Percentiles rank a stretch among this genome's conserved stretches.
Conservation (phyloP, 345 rosid species). For the Dipteronia sinensis region DNA sequence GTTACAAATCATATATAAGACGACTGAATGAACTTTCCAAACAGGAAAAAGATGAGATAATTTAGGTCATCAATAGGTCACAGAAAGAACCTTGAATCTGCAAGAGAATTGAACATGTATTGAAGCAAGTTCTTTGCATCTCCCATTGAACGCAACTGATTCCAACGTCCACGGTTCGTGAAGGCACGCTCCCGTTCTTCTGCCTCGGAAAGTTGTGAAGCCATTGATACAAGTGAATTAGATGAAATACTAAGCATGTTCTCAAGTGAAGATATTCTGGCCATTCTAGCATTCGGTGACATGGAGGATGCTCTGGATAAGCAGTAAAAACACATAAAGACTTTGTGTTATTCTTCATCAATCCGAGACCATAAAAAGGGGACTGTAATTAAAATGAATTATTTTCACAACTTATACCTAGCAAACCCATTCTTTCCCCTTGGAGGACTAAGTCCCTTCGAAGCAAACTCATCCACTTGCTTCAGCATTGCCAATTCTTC, state of each 20-base stretch:
- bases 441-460: conserved; percentile 91
- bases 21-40: background rate
- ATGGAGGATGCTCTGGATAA: conserved; percentile 84
- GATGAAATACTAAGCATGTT: conserved; percentile 92
- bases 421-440: conserved; percentile 91
- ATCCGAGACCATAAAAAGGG: background rate
- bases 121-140: conserved; percentile 97
- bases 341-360: conserved; percentile 5
- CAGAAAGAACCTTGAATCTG: conserved; percentile 70
- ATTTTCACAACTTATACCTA: conserved; percentile 48
- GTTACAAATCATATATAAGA: background rate
- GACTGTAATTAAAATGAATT: background rate
- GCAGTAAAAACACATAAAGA: conserved; percentile 21
- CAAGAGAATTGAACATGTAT: conserved; percentile 85
- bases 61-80: conserved; percentile 14
- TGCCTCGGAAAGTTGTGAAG: conserved; percentile 98
- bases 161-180: conserved; percentile 95
- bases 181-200: conserved; percentile 94
- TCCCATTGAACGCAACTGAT: conserved; percentile 96
- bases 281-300: conserved; percentile 92
- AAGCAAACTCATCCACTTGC: conserved; percentile 89
- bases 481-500: conserved; percentile 88
- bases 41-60: background rate
- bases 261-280: conserved; percentile 90
- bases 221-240: conserved; percentile 95